phyloP scores from a whole-genome alignment of 495 filamentous ascomycete species.

The Paragyromitra xinjiangensis region DNA sequence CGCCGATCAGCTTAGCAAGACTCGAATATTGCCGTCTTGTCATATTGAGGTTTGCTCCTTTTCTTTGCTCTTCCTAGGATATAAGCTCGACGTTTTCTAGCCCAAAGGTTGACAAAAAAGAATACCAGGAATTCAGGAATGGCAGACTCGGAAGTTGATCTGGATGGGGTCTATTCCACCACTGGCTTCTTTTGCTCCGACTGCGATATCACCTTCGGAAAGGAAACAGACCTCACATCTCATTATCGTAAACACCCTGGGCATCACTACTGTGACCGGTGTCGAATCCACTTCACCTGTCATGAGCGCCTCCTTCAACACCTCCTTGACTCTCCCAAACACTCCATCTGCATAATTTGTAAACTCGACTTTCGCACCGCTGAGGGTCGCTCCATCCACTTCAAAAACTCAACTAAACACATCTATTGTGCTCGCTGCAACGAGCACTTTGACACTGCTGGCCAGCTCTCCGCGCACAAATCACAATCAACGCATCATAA shows the following conservation, averaged over 20 bases:
- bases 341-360: slow-evolving; percentile 39
- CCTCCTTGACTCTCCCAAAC: slow-evolving; percentile 27
- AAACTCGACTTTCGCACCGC: slow-evolving; percentile 31
- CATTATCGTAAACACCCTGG: slow-evolving; percentile 38
- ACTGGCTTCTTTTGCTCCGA: slow-evolving; percentile 28
- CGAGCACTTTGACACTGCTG: slow-evolving; percentile 38
- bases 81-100: background rate
- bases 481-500: slow-evolving; percentile 30
- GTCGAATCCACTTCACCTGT: slow-evolving; percentile 17
- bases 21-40: background rate
- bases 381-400: slow-evolving; percentile 25
- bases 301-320: slow-evolving; percentile 32
- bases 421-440: slow-evolving; percentile 46
- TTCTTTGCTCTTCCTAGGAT: background rate
- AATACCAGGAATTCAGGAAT: slow-evolving; percentile 7
- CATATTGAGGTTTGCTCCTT: slow-evolving; percentile 10
- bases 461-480: slow-evolving; percentile 28
- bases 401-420: slow-evolving; percentile 23
- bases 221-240: slow-evolving; percentile 14
- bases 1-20: background rate
- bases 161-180: slow-evolving; percentile 42
- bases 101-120: background rate
- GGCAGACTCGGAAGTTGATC: slow-evolving; percentile 14
- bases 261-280: slow-evolving; percentile 34
- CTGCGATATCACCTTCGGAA: slow-evolving; percentile 43